Evolutionary conservation across 2,329 filamentous ascomycete species (phyloP).

Genomic region (Malbranchea cinnamomea): DNA sequence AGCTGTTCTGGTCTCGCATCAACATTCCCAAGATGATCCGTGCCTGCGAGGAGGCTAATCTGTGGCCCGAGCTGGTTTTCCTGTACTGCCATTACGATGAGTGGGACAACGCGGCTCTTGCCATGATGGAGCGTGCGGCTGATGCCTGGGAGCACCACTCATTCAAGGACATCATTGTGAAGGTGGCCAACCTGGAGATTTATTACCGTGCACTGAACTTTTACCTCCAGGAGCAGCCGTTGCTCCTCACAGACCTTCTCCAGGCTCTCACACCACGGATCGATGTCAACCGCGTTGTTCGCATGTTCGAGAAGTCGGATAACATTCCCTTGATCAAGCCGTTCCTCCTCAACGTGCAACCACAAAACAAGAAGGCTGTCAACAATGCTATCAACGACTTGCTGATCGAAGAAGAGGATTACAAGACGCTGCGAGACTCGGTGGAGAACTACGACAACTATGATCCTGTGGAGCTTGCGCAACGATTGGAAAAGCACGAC

Average conservation of each 20-base stretch:
- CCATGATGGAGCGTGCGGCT: constrained; percentile 93
- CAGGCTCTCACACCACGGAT: constrained; percentile 85
- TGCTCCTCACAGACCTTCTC: constrained; percentile 85
- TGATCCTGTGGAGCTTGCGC: constrained; percentile 81
- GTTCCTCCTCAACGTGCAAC: constrained; percentile 90
- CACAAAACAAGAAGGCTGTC: constrained; percentile 94
- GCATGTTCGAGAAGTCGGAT: constrained; percentile 97
- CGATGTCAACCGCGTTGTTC: constrained; percentile 97
- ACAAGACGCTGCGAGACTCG: constrained; percentile 95
- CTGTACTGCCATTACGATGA: constrained; percentile 97
- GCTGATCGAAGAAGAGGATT: constrained; percentile 95
- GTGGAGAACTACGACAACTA: constrained; percentile 99
- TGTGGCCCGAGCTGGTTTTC: constrained; percentile 97
- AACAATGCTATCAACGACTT: constrained; percentile 98
- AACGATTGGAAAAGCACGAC: constrained; percentile 91
- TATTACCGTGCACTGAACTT: constrained; percentile 97
- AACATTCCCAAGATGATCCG: constrained; percentile 96
- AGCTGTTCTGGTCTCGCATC: constrained; percentile 95
- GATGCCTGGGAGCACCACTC: constrained; percentile 99
- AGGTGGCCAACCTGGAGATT: constrained; percentile 96
- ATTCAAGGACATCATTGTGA: constrained; percentile 97
- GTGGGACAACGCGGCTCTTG: constrained; percentile 89
- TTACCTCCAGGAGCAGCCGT: constrained; percentile 93
- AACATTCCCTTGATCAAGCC: constrained; percentile 97
- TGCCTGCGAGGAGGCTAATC: constrained; percentile 80